Conservation (phyloP, 2,329 filamentous ascomycete genomes). For the Zymoseptoria crescenta region DNA sequence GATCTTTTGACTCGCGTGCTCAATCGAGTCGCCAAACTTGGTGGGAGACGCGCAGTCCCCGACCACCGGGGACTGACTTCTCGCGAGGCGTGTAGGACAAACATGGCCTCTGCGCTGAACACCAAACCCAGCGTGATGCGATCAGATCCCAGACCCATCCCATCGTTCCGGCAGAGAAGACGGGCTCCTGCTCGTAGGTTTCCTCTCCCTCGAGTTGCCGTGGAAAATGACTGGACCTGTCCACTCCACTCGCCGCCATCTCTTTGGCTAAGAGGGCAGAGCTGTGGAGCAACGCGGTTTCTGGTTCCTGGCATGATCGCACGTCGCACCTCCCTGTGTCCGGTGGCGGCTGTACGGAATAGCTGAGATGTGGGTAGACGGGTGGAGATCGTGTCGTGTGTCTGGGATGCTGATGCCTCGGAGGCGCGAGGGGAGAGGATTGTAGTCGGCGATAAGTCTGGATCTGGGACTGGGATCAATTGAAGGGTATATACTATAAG, state of each 20-base stretch:
- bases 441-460: neutral
- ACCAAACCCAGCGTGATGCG: neutral
- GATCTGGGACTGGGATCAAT: neutral
- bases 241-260: neutral
- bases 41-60: neutral
- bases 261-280: neutral
- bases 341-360: neutral
- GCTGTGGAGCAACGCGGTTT: neutral
- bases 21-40: neutral
- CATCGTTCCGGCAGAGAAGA: neutral
- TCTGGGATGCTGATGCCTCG: neutral
- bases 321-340: neutral
- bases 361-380: neutral
- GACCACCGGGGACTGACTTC: neutral
- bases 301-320: constrained; percentile 1
- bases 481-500: neutral
- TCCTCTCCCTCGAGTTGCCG: neutral
- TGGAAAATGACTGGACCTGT: neutral
- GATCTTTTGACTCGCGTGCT: neutral
- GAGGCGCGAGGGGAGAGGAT: neutral
- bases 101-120: neutral
- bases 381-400: neutral
- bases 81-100: neutral
- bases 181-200: neutral
- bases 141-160: neutral